These are phyloP conservation scores for Candida namnaoensis DNA, from an alignment of 805 yeast genomes.

Conservation along the genomic window DNA sequence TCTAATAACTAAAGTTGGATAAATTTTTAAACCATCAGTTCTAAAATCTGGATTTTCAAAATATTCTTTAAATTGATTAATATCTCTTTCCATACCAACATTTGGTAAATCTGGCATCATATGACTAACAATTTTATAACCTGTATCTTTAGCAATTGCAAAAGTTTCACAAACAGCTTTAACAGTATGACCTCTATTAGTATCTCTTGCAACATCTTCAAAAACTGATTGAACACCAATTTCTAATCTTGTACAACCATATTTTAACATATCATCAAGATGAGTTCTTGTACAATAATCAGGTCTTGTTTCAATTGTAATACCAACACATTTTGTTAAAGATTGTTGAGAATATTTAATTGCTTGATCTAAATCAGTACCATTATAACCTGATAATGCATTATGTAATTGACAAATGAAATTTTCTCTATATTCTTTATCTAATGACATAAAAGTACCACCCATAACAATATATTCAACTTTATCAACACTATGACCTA, in stretches of 20 bases:
- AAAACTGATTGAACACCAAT: conserved; percentile 96
- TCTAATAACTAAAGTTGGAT: conserved; percentile 93
- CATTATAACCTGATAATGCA: conserved; percentile 89
- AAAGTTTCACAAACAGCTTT: conserved; percentile 94
- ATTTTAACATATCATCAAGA: conserved; percentile 87
- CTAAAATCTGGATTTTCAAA: conserved; percentile 95
- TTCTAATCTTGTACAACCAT: conserved; percentile 95
- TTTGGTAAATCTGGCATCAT: conserved; percentile 99
- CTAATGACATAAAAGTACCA: conserved; percentile 95
- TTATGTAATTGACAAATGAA: conserved; percentile 89
- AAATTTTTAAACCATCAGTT: conserved; percentile 92
- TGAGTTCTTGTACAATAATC: conserved; percentile 97
- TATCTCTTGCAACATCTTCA: conserved; percentile 97
- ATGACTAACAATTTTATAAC: conserved; percentile 94
- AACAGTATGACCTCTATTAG: conserved; percentile 97
- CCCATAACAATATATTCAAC: conserved; percentile 99
- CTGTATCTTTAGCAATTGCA: conserved; percentile 95
- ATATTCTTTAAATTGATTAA: conserved; percentile 92
- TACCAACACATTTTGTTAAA: conserved; percentile 95
- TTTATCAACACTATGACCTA: conserved; percentile 95
- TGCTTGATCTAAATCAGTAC: conserved; percentile 83
- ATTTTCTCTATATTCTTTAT: conserved; percentile 79
- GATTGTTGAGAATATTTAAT: conserved; percentile 88
- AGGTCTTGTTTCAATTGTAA: conserved; percentile 96
- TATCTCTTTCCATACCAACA: conserved; percentile 96